Conservation (phyloP, 257 asterid genomes). For the Pogostemon cablin region DNA sequence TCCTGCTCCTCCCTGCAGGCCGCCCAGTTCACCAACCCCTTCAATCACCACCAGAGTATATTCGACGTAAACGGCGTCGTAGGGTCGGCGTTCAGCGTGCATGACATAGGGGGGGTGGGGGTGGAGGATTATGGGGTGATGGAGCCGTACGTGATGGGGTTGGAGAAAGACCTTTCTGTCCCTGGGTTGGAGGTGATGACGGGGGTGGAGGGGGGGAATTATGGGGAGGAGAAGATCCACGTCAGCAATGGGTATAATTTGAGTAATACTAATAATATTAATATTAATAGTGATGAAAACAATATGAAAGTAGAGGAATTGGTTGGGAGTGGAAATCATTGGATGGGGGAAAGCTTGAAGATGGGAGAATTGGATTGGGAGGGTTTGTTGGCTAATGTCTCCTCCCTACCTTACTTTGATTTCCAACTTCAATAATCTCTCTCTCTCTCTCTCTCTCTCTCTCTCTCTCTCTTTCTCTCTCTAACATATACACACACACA, state of each 20-base stretch:
- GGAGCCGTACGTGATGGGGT: conserved; percentile 55
- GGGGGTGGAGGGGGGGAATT: conserved; percentile 23
- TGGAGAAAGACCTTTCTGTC: conserved; percentile 67
- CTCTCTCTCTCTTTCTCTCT: conserved; percentile 6
- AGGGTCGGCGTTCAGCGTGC: conserved; percentile 36
- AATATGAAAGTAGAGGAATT: conserved; percentile 52
- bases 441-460: conserved; percentile 20
- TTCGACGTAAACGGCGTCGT: conserved; percentile 33
- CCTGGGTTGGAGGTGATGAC: conserved; percentile 54
- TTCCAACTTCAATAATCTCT: conserved; percentile 56
- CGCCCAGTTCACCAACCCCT: conserved; percentile 57
- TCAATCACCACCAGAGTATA: conserved; percentile 28
- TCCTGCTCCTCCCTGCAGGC: conserved; percentile 57
- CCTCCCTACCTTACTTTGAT: conserved; percentile 88
- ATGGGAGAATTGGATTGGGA: conserved; percentile 95
- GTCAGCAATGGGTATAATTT: neutral
- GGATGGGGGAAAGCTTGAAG: conserved; percentile 73
- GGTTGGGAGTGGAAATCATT: conserved; percentile 69
- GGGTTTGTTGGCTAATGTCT: conserved; percentile 93
- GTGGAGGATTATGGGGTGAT: conserved; percentile 50
- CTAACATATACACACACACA: neutral
- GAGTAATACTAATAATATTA: conserved; percentile 1
- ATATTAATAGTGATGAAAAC: conserved; percentile 26
- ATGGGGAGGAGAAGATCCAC: conserved; percentile 38
- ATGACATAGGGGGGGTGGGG: conserved; percentile 23